Base-by-base conservation (phyloP, 2,329 filamentous ascomycete species). In the Bipolaris gigantea region DNA sequence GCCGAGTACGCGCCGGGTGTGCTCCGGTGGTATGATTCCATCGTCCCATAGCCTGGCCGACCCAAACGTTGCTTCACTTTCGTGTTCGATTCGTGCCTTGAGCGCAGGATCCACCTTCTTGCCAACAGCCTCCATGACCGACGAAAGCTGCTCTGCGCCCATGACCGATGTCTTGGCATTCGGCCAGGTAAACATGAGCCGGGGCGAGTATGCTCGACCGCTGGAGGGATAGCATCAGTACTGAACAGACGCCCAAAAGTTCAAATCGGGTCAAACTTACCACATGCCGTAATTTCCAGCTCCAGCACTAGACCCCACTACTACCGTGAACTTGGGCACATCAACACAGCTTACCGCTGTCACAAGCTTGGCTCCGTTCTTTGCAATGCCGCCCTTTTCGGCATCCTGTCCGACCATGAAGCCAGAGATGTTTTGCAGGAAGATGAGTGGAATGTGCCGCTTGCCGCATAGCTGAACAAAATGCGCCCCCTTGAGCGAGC, bases 201-300 rank as follows among this genome's bases (percentile, higher is more conserved):
- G 82, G 0, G 93, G 93, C n/a, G 85, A 85, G 75, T 97, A 99
- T 2, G 94, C 93, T 46, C 94, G 84, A 19, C 94, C 94, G 71
- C 91, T 84, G 48, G 4, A 8, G 2, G 9, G 6, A 23, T 16
- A 6, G 5, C 10, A 4, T 55, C 21, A 42, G 48, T 35, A n/a
- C 32, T 43, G 16, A 50, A 38, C 11, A 36, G 25, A 13, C 10
- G 33, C 16, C 16, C 7, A 4, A 15, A 35, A 19, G 30, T 5
- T 8, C 13, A 18, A n/a, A 19, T 13, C 19, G n/a, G n/a, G 11
- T 2, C 41, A 11, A 44, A 79, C 80, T 71, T 73, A 83, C 81
- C 85, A 97, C 94, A 99, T 99, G 66, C 93, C 94, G 72, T 99
- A 99, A 75, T 97, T 99, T 4, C 94, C 94, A 7, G 93, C 93